Base-by-base conservation (phyloP, 495 filamentous ascomycete species). In the Trichoderma reesei region DNA sequence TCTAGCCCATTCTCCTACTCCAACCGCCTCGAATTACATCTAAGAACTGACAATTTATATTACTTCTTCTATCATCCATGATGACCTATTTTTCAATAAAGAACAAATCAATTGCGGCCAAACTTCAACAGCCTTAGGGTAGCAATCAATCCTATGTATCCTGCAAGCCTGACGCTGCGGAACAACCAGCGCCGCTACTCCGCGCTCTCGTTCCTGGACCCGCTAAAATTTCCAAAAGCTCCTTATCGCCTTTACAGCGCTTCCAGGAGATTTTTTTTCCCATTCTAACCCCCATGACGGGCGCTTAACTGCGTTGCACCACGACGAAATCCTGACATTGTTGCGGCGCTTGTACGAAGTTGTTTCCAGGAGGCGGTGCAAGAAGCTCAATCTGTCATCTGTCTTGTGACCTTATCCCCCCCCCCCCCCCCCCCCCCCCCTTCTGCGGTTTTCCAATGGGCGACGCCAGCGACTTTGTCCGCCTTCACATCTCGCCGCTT, bases 401-500 rank as follows among this genome's bases (percentile, higher is more conserved):
- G 26, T 26, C 26, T 26, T 26, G 26, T 26, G 26, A 26, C 26
- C 26, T 26, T n/a, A n/a, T n/a, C n/a, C n/a, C n/a, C n/a, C n/a
- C n/a, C n/a, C n/a, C n/a, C n/a, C n/a, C n/a, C n/a, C n/a, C n/a
- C n/a, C n/a, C n/a, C n/a, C n/a, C n/a, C n/a, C n/a, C n/a, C n/a
- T 56, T 5, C 16, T 56, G 51, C 51, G 8, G 26, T 33, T 26
- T 56, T 8, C 51, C 51, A 56, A 56, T 61, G 60, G 39, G 60
- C 61, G 48, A 59, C 54, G 68, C 65, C 20, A 60, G 48, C 68
- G 66, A 44, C 44, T 80, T 74, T 64, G 86, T 79, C 44, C 84
- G 92, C 66, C 82, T 98, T 33, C 90, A 98, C 72, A 92, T 98
- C 67, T 87, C 89, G 7, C 94, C 94, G 31, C 78, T 97, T 56